Conservation (phyloP, 2,329 filamentous ascomycete genomes). For the Paramyrothecium roridum region DNA sequence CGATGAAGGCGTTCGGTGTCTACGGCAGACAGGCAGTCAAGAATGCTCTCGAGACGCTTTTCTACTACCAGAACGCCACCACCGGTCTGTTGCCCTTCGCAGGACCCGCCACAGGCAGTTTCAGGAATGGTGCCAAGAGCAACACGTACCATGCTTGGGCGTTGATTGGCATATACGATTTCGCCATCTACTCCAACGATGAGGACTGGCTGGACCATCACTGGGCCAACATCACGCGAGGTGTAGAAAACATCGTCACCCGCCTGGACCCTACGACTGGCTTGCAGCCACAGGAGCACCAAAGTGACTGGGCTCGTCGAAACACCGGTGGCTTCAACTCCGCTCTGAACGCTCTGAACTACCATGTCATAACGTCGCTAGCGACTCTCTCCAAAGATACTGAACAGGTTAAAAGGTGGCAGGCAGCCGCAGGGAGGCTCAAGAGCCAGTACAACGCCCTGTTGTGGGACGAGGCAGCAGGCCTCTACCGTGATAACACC, state of each 20-base stretch:
- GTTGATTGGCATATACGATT: conserved; percentile 49
- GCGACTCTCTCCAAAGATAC: conserved; percentile 3
- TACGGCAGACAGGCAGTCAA: conserved; percentile 31
- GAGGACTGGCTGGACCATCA: conserved; percentile 34
- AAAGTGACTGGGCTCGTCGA: conserved; percentile 26
- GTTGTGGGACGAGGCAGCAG: background rate
- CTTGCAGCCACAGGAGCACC: conserved; percentile 10
- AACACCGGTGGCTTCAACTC: conserved; percentile 24
- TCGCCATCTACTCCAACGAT: conserved; percentile 44
- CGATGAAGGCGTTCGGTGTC: conserved; percentile 1
- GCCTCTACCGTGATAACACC: conserved; percentile 46
- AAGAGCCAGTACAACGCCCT: background rate
- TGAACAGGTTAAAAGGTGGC: background rate
- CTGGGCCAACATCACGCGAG: conserved; percentile 28
- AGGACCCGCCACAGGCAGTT: background rate
- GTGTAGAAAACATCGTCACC: background rate
- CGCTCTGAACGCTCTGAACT: conserved; percentile 26
- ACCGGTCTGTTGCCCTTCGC: background rate
- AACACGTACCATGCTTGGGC: conserved; percentile 36
- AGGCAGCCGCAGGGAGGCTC: background rate
- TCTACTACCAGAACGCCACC: conserved; percentile 25
- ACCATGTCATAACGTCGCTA: conserved; percentile 20
- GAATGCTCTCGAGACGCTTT: conserved; percentile 40
- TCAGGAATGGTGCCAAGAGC: background rate
- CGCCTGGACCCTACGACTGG: conserved; percentile 9